Evolutionary conservation across 2,329 filamentous ascomycete species (phyloP).

Genomic region (Epichloe bromicola): DNA sequence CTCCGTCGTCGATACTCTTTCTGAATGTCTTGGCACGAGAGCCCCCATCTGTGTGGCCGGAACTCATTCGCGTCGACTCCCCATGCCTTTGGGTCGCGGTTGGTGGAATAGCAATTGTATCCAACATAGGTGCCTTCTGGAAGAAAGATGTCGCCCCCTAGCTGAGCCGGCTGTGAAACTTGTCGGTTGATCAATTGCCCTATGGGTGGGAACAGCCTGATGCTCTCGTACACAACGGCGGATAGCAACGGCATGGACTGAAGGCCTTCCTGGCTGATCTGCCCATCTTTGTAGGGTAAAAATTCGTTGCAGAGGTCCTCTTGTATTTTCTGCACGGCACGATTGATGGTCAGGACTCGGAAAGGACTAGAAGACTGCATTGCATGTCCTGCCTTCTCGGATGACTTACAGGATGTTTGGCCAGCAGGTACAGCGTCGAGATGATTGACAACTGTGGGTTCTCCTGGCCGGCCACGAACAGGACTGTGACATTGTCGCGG

Average conservation of each 20-base stretch:
- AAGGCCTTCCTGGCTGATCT: conserved; percentile 9
- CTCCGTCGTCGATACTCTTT: conserved; percentile 21
- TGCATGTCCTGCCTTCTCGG: background rate
- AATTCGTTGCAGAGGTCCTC: conserved; percentile 20
- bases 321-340: conserved; percentile 14
- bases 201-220: conserved; percentile 36
- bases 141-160: conserved; percentile 19
- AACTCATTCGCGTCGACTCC: conserved; percentile 23
- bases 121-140: conserved; percentile 25
- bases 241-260: conserved; percentile 28
- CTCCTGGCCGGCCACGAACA: conserved; percentile 28
- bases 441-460: conserved; percentile 26
- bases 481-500: conserved; percentile 26
- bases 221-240: conserved; percentile 30
- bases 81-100: conserved; percentile 21
- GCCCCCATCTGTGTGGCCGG: conserved; percentile 26
- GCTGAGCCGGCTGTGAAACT: conserved; percentile 11
- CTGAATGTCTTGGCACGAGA: conserved; percentile 20
- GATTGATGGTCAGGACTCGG: background rate
- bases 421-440: conserved; percentile 24
- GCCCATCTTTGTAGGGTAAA: background rate
- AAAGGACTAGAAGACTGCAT: background rate
- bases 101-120: conserved; percentile 27
- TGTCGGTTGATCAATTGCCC: conserved; percentile 35
- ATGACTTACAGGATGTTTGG: conserved; percentile 16